phyloP scores from a whole-genome alignment of 2,329 filamentous ascomycete species.

The Colletotrichum paranaense region DNA sequence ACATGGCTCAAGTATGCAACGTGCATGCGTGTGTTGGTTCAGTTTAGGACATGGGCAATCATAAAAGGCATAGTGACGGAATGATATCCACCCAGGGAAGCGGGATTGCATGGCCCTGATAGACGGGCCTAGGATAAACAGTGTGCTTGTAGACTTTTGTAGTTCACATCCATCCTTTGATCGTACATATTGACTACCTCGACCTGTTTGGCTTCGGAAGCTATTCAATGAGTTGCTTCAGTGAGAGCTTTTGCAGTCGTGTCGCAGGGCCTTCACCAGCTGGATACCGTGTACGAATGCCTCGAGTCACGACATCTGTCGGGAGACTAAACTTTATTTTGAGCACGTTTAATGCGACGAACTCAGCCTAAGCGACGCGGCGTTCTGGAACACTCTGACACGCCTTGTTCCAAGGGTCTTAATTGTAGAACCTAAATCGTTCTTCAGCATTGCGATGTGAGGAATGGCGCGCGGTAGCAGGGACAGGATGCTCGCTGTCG shows the following conservation, averaged over 20 bases:
- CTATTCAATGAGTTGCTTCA: too few species aligned
- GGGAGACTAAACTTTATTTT: not conserved
- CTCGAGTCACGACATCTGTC: not conserved
- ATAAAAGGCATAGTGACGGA: conserved; percentile 9
- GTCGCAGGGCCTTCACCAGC: not conserved
- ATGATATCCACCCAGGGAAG: conserved; percentile 21
- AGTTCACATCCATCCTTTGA: not conserved
- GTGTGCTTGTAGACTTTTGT: not conserved
- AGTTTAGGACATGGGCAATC: conserved; percentile 1
- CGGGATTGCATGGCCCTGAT: conserved; percentile 10
- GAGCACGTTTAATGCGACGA: not conserved
- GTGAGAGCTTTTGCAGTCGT: too few species aligned
- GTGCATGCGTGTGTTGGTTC: not conserved
- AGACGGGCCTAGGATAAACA: conserved; percentile 23
- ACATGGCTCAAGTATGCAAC: not conserved
- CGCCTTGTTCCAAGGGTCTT: not conserved
- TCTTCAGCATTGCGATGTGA: not conserved
- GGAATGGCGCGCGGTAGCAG: not conserved
- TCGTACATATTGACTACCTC: not conserved
- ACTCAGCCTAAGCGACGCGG: not conserved
- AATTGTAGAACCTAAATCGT: not conserved
- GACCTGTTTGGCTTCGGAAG: too few species aligned
- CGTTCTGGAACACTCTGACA: conserved; percentile 7
- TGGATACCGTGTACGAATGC: not conserved
- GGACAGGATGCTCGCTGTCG: conserved; percentile 9